Base-by-base conservation (phyloP, 768 basidiomycete species). In the Boletus eberwhitei region DNA sequence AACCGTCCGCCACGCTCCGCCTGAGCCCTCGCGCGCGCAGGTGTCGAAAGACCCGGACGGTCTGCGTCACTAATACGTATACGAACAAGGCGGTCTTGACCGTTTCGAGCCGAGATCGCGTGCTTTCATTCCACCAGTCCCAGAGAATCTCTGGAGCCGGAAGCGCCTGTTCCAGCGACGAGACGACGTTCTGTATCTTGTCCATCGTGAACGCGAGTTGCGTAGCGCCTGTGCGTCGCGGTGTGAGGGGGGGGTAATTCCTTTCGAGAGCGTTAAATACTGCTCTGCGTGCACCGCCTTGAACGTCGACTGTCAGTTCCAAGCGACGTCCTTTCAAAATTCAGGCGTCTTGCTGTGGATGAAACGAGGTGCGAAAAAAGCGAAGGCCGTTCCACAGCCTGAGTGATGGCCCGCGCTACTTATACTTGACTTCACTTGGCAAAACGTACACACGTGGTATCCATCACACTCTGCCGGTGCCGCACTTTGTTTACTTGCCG, bases 21-120 rank as follows among this genome's bases (percentile, higher is more conserved):
- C 59, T 26, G 44, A 77, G 34, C 3, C 77, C 78, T 26, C 73
- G 54, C 0, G 76, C 77, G 13, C 69, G 63, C 32, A 78, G 5
- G 50, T 77, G 74, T n/a, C 75, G 65, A 17, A 61, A 71, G 3
- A 52, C 34, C 9, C 60, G 63, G 11, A 71, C 48, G 22, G 53
- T 31, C 50, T 75, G 70, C 8, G 60, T 63, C 5, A 52, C 39
- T 2, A 74, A 4, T 17, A 75, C 58, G 45, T 76, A 76, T 5
- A 63, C 53, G 58, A 77, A 69, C 37, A 77, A 44, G 26, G 52
- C n/a, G 2, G 67, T 67, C 62, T 75, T 76, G 61, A 61, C 45
- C 4, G 58, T 48, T 5, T 74, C 72, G 24, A 63, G 63, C 14
- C 63, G 69, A 0, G 59, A 21, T 8, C 54, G 60, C 8, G 58